phyloP scores from a whole-genome alignment of 495 filamentous ascomycete species.

The Melanomma pulvis-pyrius region DNA sequence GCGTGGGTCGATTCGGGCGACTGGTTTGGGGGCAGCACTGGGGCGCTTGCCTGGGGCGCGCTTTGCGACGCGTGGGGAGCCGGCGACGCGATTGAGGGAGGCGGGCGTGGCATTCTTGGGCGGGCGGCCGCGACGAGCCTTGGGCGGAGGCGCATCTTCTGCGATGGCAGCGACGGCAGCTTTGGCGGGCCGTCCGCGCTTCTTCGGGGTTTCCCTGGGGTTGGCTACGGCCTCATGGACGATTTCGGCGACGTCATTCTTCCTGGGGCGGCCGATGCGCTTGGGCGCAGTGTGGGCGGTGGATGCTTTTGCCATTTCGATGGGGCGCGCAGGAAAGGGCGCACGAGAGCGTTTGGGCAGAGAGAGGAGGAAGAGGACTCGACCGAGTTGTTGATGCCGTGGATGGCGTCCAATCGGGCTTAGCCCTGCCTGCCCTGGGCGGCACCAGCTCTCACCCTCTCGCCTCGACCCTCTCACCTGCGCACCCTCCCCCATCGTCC shows the following conservation, averaged over 20 bases:
- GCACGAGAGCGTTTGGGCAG: background rate
- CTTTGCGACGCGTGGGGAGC: conserved; percentile 5
- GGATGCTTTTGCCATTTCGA: background rate
- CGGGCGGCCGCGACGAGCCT: conserved; percentile 5
- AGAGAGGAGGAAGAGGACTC: background rate
- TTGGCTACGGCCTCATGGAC: background rate
- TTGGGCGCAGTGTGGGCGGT: conserved; percentile 2
- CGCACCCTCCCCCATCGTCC: too few species aligned
- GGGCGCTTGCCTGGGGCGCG: background rate
- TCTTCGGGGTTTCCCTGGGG: background rate
- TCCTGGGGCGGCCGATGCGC: conserved; percentile 1
- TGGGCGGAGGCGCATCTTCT: background rate
- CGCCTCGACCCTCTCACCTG: too few species aligned
- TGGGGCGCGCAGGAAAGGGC: background rate
- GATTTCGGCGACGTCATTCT: background rate
- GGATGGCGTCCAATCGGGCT: too few species aligned
- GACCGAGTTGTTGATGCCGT: too few species aligned
- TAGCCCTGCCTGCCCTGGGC: too few species aligned
- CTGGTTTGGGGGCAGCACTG: background rate
- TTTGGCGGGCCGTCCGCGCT: conserved; percentile 15
- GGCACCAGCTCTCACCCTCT: too few species aligned
- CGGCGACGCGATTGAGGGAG: background rate
- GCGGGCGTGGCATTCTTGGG: conserved; percentile 1
- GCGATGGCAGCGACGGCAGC: background rate
- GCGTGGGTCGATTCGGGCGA: conserved; percentile 4